A percentile compares a stretch with the other conserved stretches of the same genome.
Evolutionary conservation across 2,329 filamentous ascomycete species (phyloP).

Genomic region (Microcyclosporella mali): DNA sequence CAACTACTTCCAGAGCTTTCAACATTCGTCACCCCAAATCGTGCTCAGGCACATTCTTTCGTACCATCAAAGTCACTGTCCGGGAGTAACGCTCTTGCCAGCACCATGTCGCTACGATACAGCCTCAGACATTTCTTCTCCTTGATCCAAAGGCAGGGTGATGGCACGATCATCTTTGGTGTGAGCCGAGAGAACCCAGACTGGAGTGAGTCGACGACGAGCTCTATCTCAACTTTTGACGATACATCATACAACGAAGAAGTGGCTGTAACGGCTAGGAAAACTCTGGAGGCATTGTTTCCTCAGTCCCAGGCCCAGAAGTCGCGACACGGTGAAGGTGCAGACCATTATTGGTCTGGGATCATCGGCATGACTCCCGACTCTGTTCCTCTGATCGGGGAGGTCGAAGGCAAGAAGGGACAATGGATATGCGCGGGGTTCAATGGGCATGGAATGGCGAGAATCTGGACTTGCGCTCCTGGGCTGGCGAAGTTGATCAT

Average conservation of each 20-base stretch:
- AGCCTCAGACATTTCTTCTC: slow-evolving; percentile 46
- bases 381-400: slow-evolving; percentile 43
- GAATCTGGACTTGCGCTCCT: slow-evolving; percentile 44
- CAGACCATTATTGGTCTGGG: slow-evolving; percentile 44
- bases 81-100: slow-evolving; percentile 31
- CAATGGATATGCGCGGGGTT: slow-evolving; percentile 48
- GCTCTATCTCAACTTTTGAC: slow-evolving; percentile 32
- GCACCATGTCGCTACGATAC: slow-evolving; percentile 44
- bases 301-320: slow-evolving; percentile 18
- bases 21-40: slow-evolving; percentile 37
- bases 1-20: slow-evolving; percentile 34
- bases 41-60: slow-evolving; percentile 42
- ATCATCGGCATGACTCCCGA: slow-evolving; percentile 44
- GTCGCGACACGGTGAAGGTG: slow-evolving; percentile 37
- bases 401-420: slow-evolving; percentile 36
- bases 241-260: slow-evolving; percentile 39
- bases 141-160: slow-evolving; percentile 40
- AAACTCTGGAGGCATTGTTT: slow-evolving; percentile 34
- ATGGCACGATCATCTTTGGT: slow-evolving; percentile 42
- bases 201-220: slow-evolving; percentile 18
- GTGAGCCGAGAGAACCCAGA: slow-evolving; percentile 39
- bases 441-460: slow-evolving; percentile 45
- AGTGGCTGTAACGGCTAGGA: slow-evolving; percentile 35
- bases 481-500: slow-evolving; percentile 40
- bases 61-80: slow-evolving; percentile 37